phyloP scores from a whole-genome alignment of 768 basidiomycete species.

The Gautieria morchelliformis region DNA sequence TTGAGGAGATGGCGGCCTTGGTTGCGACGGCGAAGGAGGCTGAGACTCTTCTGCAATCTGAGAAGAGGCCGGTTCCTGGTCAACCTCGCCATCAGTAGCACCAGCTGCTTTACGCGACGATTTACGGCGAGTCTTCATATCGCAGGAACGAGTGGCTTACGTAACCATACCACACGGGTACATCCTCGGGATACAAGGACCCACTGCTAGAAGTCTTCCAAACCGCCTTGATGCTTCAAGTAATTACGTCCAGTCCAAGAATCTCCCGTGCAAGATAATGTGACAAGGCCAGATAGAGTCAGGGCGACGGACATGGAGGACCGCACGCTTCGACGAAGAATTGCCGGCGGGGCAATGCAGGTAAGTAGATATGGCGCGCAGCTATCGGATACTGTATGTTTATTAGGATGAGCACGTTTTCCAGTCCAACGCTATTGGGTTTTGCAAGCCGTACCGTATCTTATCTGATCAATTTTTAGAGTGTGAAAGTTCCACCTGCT shows the following conservation, averaged over 20 bases:
- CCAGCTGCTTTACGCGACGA: neutral
- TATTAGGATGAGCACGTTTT: too few species aligned
- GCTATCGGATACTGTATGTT: too few species aligned
- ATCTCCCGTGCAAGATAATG: too few species aligned
- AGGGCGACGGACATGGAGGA: too few species aligned
- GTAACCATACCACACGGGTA: neutral
- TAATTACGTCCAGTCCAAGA: too few species aligned
- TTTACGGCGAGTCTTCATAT: neutral
- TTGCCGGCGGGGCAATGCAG: too few species aligned
- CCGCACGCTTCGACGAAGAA: too few species aligned
- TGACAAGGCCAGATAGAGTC: too few species aligned
- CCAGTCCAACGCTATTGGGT: neutral
- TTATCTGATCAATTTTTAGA: neutral
- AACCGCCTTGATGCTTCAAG: too few species aligned
- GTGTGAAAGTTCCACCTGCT: neutral
- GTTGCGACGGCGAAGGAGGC: conserved; percentile 2
- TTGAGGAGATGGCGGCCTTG: neutral
- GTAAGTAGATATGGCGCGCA: too few species aligned
- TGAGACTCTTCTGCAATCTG: conserved; percentile 1
- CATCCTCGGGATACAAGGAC: too few species aligned
- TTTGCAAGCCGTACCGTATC: neutral
- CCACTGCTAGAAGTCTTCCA: too few species aligned
- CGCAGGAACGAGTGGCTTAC: neutral
- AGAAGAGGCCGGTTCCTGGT: neutral
- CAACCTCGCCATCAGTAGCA: neutral